Evolutionary conservation across 2,329 filamentous ascomycete genomes (phyloP), one percentile per base, ranked within the genome.

Genomic region (Lasiodiplodia hormozganensis): DNA sequence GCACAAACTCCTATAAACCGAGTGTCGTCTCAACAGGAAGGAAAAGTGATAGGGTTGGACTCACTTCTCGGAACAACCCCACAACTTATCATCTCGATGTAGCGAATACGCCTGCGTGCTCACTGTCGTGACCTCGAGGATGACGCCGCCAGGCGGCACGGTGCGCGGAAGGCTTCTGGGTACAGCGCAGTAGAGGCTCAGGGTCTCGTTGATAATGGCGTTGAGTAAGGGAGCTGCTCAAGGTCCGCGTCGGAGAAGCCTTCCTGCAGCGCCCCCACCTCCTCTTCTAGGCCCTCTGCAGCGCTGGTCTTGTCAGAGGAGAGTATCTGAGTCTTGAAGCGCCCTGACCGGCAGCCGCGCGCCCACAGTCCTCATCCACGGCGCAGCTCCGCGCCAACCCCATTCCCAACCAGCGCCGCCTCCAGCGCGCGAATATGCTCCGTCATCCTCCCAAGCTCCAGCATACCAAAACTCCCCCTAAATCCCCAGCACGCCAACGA

Each of bases 381-480:
- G 76, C n/a, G 2, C 1, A 78, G 25, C 49, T 80, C 77, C 11
- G 73, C 72, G 1, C 76, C 75, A 4, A 80, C 72, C 0, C 76
- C 76, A n/a, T 71, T 71, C 7, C 73, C 75, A 23, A 75, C 70
- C 34, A 79, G 49, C 8, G 74, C 71, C 5, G 70, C 70, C 25
- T 77, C 74, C 4, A 80, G 69, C 3, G 71, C 70, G 11, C 73
- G 70, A 34, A 79, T 78, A 66, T 78, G 79, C 5, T 70, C 73
- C 23, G 71, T 66, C 31, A 11, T 43, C 51, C 76, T 54, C 8
- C 79, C 80, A 10, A 69, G 70, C 56, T 81, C 76, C 11, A 83
- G 70, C 73, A 80, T 81, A 6, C 75, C 71, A 67, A 82, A 81
- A 1, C 72, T 74, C 52, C 81, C 77, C 18, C 81, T 81, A 69